Evolutionary conservation across 768 basidiomycete species (phyloP).

Genomic region (Lentinula aciculospora): DNA sequence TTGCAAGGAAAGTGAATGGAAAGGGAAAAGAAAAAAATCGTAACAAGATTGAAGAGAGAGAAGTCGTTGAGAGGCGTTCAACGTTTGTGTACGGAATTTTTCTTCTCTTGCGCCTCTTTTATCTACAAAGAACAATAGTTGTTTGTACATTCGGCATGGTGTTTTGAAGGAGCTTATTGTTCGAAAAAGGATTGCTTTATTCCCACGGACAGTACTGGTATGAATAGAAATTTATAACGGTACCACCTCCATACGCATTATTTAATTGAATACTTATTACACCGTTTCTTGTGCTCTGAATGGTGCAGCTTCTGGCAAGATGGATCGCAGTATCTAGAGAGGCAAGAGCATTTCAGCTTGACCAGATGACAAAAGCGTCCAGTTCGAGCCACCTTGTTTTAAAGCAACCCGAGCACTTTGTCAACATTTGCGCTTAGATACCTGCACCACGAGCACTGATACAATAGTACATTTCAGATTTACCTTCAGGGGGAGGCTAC

Average conservation of each 20-base stretch:
- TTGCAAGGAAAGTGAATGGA: neutral
- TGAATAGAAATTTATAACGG: no score
- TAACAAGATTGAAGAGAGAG: no score
- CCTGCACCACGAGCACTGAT: constrained; percentile 59
- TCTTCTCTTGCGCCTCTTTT: neutral
- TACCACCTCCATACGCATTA: no score
- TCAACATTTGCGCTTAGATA: constrained; percentile 55
- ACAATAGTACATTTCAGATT: constrained; percentile 47
- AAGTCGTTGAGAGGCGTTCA: neutral
- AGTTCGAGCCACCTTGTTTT: constrained; percentile 27
- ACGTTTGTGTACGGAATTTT: neutral
- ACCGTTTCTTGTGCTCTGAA: constrained; percentile 31
- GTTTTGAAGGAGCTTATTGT: neutral
- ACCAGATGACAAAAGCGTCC: neutral
- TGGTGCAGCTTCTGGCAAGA: constrained; percentile 34
- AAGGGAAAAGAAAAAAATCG: neutral
- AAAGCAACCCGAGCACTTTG: constrained; percentile 43
- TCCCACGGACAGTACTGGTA: no score
- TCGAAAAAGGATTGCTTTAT: neutral
- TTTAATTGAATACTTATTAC: constrained; percentile 3
- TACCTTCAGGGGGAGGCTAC: constrained; percentile 35
- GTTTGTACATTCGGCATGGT: neutral
- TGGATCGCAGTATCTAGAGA: constrained; percentile 37
- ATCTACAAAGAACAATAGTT: neutral
- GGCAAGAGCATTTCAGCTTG: neutral